Base-by-base conservation (phyloP, 176 grass and related monocot genomes). In the Eleusine indica region DNA sequence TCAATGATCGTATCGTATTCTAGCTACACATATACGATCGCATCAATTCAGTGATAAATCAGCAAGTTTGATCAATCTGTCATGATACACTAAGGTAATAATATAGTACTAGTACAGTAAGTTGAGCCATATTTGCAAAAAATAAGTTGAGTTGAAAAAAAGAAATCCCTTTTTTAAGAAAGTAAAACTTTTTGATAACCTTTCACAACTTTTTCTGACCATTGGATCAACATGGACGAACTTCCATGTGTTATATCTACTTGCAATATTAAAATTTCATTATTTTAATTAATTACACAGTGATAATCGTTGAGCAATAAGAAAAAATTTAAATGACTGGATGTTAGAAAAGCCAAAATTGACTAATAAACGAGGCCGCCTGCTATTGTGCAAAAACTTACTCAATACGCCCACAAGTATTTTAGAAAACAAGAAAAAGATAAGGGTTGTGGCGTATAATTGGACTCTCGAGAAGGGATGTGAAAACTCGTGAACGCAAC, bases 401-500 rank as follows among this genome's bases (percentile, higher is more conserved):
- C 25, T 25, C 25, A 25, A 25, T 46, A 9, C 4, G 63, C 3
- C 32, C 37, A 37, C 16, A 37, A 1, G 2, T 32, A 7, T 7
- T 66, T 66, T 4, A 29, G 13, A 66, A 66, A 66, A 7, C 1
- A 37, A 30, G 4, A 3, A 66, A 38, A 38, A 37, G 11, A 38
- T 29, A 66, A 14, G 64, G 64, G 29, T 38, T 37, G 0, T 38
- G 3, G 30, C 14, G 64, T 8, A 32, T 65, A 65, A 67, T 38
- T 38, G 4, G 14, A 38, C 5, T 12, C 65, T 67, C 6, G 62
- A 5, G 28, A 5, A 65, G 30, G 13, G 65, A 67, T 67, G 65
- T 67, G 65, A 67, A 67, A 67, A 67, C 32, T 38, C 65, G 65
- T 67, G 65, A 37, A 67, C 65, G 65, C 30, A 32, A 65, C 28